phyloP scores from a whole-genome alignment of 1,284 basidiomycete species.

The Apiotrichum sp. region DNA sequence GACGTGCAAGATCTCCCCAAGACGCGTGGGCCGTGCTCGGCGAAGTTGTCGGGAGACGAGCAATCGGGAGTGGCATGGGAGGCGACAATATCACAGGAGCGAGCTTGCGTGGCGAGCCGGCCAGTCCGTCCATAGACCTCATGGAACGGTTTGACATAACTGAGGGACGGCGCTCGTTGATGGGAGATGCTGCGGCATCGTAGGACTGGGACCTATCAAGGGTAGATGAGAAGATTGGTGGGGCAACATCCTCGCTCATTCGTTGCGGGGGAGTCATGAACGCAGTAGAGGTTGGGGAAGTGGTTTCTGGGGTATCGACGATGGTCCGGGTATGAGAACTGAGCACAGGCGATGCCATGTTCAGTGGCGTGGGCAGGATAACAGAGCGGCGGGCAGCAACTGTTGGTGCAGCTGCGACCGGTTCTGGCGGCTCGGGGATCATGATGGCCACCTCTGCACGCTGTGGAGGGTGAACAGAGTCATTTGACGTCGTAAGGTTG shows the following conservation, averaged over 20 bases:
- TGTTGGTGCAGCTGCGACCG: background rate
- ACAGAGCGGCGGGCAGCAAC: background rate
- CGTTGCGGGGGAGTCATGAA: conserved; percentile 5
- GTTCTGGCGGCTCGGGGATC: background rate
- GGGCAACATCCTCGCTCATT: background rate
- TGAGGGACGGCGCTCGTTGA: background rate
- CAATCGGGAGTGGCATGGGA: conserved; percentile 46
- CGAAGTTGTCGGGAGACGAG: conserved; percentile 36
- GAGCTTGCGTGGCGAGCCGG: conserved; percentile 8
- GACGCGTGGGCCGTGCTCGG: conserved; percentile 19
- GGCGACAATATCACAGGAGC: conserved; percentile 34
- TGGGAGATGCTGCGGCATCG: background rate
- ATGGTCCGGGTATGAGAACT: background rate
- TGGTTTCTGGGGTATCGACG: background rate
- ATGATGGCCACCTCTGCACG: background rate
- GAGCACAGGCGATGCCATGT: background rate
- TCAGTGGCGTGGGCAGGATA: background rate
- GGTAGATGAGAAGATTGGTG: background rate
- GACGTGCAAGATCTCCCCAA: conserved; percentile 33
- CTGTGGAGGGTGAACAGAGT: background rate
- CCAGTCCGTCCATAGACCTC: background rate
- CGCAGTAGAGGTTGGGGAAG: background rate
- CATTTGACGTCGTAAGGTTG: background rate
- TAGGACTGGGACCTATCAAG: too few relatives aligned
- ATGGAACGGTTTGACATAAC: background rate